Evolutionary conservation across 2,329 filamentous ascomycete genomes (phyloP).

Genomic region (Trichoderma aggressivum): DNA sequence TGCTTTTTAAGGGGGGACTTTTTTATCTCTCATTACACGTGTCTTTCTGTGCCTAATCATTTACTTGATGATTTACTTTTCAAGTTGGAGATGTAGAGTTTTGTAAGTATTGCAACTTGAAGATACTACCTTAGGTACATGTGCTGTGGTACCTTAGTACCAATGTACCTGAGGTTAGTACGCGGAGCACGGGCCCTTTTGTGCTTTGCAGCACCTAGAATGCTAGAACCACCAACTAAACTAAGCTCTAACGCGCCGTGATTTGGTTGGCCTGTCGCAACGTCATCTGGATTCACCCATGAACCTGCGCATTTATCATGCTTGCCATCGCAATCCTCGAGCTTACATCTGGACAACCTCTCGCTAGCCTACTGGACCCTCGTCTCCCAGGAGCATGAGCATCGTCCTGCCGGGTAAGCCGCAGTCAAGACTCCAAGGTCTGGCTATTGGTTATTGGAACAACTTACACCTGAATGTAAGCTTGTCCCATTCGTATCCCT

Average conservation of each 20-base stretch:
- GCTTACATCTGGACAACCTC: slow-evolving; percentile 9
- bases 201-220: not conserved
- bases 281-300: not conserved
- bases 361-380: not conserved
- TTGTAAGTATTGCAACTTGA: not conserved
- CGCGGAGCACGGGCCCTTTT: not conserved
- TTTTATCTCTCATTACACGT: not conserved
- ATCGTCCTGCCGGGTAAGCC: slow-evolving; percentile 77
- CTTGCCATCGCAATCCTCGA: not conserved
- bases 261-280: not conserved
- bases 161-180: not conserved
- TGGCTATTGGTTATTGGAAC: slow-evolving; percentile 72
- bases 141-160: not conserved
- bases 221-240: not conserved
- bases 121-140: too few relatives aligned
- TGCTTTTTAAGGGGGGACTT: not conserved
- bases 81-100: not conserved
- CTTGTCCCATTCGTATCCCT: not conserved
- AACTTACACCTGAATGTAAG: slow-evolving; percentile 69
- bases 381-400: slow-evolving; percentile 56
- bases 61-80: not conserved
- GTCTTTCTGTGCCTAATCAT: not conserved
- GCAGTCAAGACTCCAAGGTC: slow-evolving; percentile 71
- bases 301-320: slow-evolving; percentile 7
- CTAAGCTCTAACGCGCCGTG: not conserved